These are phyloP conservation scores for Melaleuca alternifolia DNA, from an alignment of 345 rosid genomes.

Conservation along the genomic window DNA sequence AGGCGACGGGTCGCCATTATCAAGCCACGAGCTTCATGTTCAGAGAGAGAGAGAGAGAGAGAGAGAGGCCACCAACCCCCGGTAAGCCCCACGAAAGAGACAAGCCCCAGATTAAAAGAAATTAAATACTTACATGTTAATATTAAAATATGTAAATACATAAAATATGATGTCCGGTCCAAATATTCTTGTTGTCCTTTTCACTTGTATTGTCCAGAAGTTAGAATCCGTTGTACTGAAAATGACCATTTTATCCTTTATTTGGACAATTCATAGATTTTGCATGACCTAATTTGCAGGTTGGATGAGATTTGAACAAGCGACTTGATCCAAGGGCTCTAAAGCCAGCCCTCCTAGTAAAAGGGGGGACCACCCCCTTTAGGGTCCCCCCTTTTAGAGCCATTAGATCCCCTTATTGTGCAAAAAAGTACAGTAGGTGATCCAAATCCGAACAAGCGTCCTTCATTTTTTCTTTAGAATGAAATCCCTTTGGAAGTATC, in stretches of 20 bases:
- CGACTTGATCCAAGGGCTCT: too few species aligned
- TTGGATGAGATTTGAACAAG: neutral
- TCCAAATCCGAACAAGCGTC: neutral
- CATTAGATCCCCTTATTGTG: too few species aligned
- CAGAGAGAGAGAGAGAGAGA: neutral
- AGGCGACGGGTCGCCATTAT: neutral
- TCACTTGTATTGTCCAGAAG: neutral
- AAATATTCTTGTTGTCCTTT: neutral
- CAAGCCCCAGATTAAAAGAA: neutral
- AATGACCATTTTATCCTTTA: neutral
- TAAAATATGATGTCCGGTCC: neutral
- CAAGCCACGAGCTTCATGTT: neutral
- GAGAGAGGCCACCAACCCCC: neutral
- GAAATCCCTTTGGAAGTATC: too few species aligned
- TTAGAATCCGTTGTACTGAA: too few species aligned
- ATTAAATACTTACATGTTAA: neutral
- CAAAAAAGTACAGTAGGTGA: too few species aligned
- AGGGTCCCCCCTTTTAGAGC: too few species aligned
- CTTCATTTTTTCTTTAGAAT: neutral
- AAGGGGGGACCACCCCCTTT: too few species aligned
- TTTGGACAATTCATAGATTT: neutral
- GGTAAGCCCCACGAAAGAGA: neutral
- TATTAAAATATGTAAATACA: rapidly evolving
- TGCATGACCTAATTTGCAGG: neutral
- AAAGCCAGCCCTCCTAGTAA: too few species aligned